Evolutionary conservation across 2,329 filamentous ascomycete genomes (phyloP).

Genomic region (Penicillium sp.): DNA sequence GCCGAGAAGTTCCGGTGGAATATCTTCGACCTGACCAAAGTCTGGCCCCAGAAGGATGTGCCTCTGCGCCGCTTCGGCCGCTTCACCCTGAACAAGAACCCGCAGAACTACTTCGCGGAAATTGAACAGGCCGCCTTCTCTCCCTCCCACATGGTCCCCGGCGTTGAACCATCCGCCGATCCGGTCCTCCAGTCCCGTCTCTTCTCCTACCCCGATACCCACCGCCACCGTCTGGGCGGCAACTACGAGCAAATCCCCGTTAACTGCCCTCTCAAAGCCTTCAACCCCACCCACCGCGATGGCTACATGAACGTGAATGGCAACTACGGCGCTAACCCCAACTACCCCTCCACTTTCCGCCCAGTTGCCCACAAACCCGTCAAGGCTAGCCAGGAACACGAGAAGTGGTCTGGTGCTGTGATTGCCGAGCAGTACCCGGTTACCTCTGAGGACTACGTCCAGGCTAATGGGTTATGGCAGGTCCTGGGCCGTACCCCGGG

Average conservation of each 20-base stretch:
- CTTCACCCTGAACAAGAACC: slow-evolving; percentile 51
- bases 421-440: slow-evolving; percentile 42
- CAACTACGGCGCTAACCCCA: slow-evolving; percentile 59
- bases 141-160: slow-evolving; percentile 61
- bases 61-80: slow-evolving; percentile 50
- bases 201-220: slow-evolving; percentile 58
- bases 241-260: slow-evolving; percentile 43
- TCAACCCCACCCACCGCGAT: slow-evolving; percentile 49
- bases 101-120: slow-evolving; percentile 57
- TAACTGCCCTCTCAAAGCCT: slow-evolving; percentile 42
- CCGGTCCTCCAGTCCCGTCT: slow-evolving; percentile 59
- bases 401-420: slow-evolving; percentile 43
- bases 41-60: slow-evolving; percentile 52
- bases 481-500: slow-evolving; percentile 46
- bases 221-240: slow-evolving; percentile 40
- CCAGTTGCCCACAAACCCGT: slow-evolving; percentile 38
- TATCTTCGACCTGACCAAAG: slow-evolving; percentile 57
- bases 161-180: slow-evolving; percentile 60
- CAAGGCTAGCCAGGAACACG: slow-evolving; percentile 43
- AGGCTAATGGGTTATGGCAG: slow-evolving; percentile 45
- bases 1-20: slow-evolving; percentile 49
- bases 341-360: slow-evolving; percentile 50
- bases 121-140: slow-evolving; percentile 66
- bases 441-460: slow-evolving; percentile 45
- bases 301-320: slow-evolving; percentile 38